Evolutionary conservation across 768 basidiomycete genomes (phyloP).

Genomic region (Termitomyces sp.): DNA sequence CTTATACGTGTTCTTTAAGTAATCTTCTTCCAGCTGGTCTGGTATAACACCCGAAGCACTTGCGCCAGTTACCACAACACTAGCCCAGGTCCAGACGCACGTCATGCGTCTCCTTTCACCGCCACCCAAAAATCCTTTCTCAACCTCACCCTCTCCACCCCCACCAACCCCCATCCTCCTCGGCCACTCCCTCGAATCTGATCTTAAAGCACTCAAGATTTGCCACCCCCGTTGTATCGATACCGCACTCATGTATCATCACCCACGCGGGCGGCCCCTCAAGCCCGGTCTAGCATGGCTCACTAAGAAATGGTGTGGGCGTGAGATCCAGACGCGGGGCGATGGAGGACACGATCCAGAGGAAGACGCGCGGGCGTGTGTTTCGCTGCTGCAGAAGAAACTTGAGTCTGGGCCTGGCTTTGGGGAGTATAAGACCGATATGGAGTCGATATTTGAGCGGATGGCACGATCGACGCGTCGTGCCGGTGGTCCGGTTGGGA

Average conservation of each 20-base stretch:
- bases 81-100: slow-evolving; percentile 70
- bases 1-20: not conserved
- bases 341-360: slow-evolving; percentile 91
- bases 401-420: slow-evolving; percentile 71
- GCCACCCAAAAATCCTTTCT: slow-evolving; percentile 38
- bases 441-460: slow-evolving; percentile 85
- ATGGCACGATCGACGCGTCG: slow-evolving; percentile 50
- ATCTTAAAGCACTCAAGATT: slow-evolving; percentile 83
- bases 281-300: slow-evolving; percentile 98
- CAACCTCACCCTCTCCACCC: slow-evolving; percentile 22
- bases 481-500: slow-evolving; percentile 30
- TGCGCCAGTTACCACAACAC: slow-evolving; percentile 64
- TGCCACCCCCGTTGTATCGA: slow-evolving; percentile 87
- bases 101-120: slow-evolving; percentile 60
- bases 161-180: slow-evolving; percentile 72
- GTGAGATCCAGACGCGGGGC: slow-evolving; percentile 82
- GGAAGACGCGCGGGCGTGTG: slow-evolving; percentile 87
- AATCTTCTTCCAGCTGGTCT: slow-evolving; percentile 59
- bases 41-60: slow-evolving; percentile 83
- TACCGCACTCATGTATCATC: slow-evolving; percentile 85
- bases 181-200: slow-evolving; percentile 95
- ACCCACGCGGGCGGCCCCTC: slow-evolving; percentile 88
- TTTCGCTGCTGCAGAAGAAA: slow-evolving; percentile 82
- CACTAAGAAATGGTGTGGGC: slow-evolving; percentile 86
- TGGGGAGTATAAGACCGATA: slow-evolving; percentile 82